Conservation (phyloP, 164 flowering plant species). For the Sextonia rubra region DNA sequence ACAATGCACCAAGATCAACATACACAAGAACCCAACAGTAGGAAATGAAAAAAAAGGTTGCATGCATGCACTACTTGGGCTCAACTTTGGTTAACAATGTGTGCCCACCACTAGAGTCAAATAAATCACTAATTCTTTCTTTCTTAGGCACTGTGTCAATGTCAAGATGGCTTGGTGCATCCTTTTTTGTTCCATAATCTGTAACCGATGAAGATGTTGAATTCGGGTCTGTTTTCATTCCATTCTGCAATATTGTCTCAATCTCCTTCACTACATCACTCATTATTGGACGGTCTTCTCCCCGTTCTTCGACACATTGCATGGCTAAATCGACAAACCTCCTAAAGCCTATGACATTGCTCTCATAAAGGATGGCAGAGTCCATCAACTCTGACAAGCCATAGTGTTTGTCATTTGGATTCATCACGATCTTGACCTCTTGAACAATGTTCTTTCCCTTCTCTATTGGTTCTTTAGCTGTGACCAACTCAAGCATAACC, state of each 20-base stretch:
- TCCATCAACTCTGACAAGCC: slow-evolving; percentile 41
- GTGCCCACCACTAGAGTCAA: slow-evolving; percentile 33
- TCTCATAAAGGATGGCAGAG: slow-evolving; percentile 24
- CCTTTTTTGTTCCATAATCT: slow-evolving; percentile 27
- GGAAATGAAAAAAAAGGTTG: background rate
- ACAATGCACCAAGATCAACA: too few species aligned
- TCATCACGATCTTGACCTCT: slow-evolving; percentile 31
- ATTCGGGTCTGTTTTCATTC: slow-evolving; percentile 30
- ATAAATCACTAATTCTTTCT: slow-evolving; percentile 17
- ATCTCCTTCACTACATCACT: too few species aligned
- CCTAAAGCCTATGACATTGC: slow-evolving; percentile 30
- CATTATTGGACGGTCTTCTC: slow-evolving; percentile 44
- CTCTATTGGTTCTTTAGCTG: slow-evolving; percentile 50
- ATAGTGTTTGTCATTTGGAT: too few species aligned
- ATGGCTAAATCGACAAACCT: slow-evolving; percentile 50
- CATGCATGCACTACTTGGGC: too few species aligned
- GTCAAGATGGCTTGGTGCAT: slow-evolving; percentile 31
- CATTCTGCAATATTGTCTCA: slow-evolving; percentile 45
- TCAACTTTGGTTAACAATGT: slow-evolving; percentile 26
- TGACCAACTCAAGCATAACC: slow-evolving; percentile 46
- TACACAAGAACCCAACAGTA: too few species aligned
- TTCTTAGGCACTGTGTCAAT: background rate
- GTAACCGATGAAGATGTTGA: slow-evolving; percentile 40
- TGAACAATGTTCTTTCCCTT: slow-evolving; percentile 47
- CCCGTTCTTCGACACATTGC: slow-evolving; percentile 45